These are phyloP conservation scores for Casaregolazyma lundiana DNA, from an alignment of 1,139 yeast genomes.

Conservation along the genomic window DNA sequence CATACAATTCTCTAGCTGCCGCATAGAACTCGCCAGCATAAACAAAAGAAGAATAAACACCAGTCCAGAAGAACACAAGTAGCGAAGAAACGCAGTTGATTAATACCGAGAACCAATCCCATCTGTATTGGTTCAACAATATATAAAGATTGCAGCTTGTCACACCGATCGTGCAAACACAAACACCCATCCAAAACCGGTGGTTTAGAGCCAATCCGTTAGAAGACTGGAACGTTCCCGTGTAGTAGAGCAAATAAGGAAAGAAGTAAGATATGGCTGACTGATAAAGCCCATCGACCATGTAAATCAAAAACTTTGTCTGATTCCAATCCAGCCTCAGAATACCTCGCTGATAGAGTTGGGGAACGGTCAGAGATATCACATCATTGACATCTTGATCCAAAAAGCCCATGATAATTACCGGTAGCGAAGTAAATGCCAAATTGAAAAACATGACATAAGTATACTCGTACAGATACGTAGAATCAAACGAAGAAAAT, in stretches of 20 bases:
- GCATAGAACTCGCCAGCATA: constrained; percentile 68
- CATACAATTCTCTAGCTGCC: constrained; percentile 70
- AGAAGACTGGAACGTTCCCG: constrained; percentile 51
- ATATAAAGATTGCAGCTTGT: constrained; percentile 77
- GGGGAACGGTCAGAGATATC: constrained; percentile 84
- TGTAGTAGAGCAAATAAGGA: constrained; percentile 67
- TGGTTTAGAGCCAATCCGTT: constrained; percentile 72
- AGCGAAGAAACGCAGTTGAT: constrained; percentile 62
- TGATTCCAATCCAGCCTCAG: constrained; percentile 76
- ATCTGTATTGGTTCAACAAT: constrained; percentile 75
- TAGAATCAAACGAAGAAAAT: constrained; percentile 79
- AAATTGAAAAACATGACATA: constrained; percentile 87
- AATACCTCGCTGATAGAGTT: constrained; percentile 81
- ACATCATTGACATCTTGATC: constrained; percentile 90
- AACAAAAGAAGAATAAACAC: constrained; percentile 69
- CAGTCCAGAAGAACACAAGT: constrained; percentile 80
- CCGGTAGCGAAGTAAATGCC: constrained; percentile 93
- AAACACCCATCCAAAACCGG: constrained; percentile 79
- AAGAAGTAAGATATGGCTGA: constrained; percentile 80
- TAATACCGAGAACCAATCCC: constrained; percentile 85
- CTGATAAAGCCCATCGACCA: constrained; percentile 85
- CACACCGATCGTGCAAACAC: constrained; percentile 74
- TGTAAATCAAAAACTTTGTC: constrained; percentile 74
- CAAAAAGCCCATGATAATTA: constrained; percentile 80
- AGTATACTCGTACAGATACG: constrained; percentile 88